These are phyloP conservation scores for Plasmodium billcollinsi DNA, from an alignment of 169 alveolate species.

Conservation along the genomic window DNA sequence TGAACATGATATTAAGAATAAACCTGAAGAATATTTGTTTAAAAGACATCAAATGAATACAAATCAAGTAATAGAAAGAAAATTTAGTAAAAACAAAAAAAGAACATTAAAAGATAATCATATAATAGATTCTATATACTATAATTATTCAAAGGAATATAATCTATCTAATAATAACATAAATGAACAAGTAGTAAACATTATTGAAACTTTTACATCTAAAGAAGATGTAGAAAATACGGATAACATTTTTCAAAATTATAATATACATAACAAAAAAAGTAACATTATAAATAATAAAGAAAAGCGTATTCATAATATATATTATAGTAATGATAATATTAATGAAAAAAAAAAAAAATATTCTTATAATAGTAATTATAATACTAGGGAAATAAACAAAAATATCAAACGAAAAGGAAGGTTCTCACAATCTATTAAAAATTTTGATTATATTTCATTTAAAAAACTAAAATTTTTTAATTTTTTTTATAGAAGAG, in stretches of 20 bases:
- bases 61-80: neutral
- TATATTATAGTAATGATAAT: neutral
- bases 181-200: neutral
- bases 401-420: slow-evolving; percentile 9
- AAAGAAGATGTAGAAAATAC: neutral
- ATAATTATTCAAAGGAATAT: neutral
- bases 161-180: neutral
- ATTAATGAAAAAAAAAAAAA: neutral
- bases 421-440: slow-evolving; percentile 5
- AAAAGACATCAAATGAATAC: neutral
- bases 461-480: neutral
- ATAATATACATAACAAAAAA: neutral
- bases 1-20: neutral
- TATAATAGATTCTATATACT: neutral
- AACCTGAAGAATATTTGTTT: neutral
- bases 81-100: neutral
- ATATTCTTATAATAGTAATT: slow-evolving; percentile 1
- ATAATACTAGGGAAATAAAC: slow-evolving; percentile 18
- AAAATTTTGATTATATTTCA: neutral
- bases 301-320: neutral
- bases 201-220: neutral
- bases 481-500: neutral
- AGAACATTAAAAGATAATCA: neutral
- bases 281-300: neutral
- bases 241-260: neutral